Base-by-base conservation (phyloP, 768 basidiomycete genomes). In the Panaeolus cyanescens region DNA sequence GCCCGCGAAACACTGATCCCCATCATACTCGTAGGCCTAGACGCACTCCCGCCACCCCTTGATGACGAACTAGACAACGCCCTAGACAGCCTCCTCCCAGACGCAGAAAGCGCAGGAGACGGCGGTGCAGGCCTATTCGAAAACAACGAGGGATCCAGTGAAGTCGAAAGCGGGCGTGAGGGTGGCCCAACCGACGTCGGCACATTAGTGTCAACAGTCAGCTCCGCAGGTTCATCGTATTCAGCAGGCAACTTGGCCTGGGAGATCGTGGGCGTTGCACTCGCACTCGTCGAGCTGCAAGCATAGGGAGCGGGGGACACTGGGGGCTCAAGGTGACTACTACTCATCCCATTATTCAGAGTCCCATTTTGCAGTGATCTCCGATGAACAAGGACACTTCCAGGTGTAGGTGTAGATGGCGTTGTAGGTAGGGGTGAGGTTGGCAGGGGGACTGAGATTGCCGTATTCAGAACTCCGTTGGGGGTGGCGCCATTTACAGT, bases 111-210 rank as follows among this genome's bases (percentile, higher is more conserved):
- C 0, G 78, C 83, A 15, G 87, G 87, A 1, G 85, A 88, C 4
- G 83, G 83, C 0, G 88, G 87, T 0, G 87, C 87, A 32, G 85
- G 86, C 4, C 87, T 84, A 76, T 77, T 62, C 77, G 82, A 67
- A 50, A 62, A 64, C 22, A 72, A 56, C 1, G 62, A 62, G 3
- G 65, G 63, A 61, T 64, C 58, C 45, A 50, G 19, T 13, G 45
- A 50, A 8, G 45, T 28, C 17, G 22, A 58, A 58, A n/a, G 57
- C 32, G 39, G 59, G 34, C 61, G 54, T 22, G 36, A 45, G 30
- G 63, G 59, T 59, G 61, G 68, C 64, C 56, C 45, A 5, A 28
- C 32, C 22, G 36, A 8, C 0, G 62, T 45, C 13, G 62, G 59
- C 4, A 58, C 19, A 4, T 54, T 59, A 1, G 62, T 59, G 32